Evolutionary conservation across 352 stramenopile species (phyloP).

Genomic region (Phytopythium litorale): DNA sequence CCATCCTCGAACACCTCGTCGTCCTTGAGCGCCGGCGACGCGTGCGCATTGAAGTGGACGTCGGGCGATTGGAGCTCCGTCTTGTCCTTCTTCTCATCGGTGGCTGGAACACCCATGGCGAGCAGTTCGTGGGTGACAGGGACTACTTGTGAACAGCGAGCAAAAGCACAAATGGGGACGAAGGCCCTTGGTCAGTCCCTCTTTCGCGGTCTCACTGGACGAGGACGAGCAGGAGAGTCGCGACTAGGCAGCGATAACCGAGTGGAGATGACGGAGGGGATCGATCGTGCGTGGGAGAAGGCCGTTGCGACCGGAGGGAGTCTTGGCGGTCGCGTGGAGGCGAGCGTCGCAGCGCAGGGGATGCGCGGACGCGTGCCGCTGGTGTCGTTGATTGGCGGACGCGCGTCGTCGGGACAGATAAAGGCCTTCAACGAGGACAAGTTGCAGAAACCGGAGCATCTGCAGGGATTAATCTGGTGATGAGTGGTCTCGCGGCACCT

Average conservation of each 20-base stretch:
- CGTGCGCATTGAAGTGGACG: not conserved
- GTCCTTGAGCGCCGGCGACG: not conserved
- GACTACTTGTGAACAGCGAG: not conserved
- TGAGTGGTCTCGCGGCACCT: not conserved
- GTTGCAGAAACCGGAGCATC: not conserved
- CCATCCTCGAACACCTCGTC: slow-evolving; percentile 21
- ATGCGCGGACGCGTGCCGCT: not conserved
- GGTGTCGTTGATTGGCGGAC: not conserved
- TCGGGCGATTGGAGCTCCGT: not conserved
- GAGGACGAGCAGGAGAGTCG: no score
- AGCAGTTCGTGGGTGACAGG: not conserved
- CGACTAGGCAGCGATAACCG: no score
- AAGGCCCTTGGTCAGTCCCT: not conserved
- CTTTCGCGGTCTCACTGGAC: not conserved
- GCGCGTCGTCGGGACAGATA: not conserved
- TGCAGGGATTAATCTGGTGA: not conserved
- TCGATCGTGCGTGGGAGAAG: not conserved
- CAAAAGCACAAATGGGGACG: not conserved
- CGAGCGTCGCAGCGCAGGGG: not conserved
- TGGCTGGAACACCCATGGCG: not conserved
- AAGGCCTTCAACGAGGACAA: not conserved
- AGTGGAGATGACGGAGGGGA: not conserved
- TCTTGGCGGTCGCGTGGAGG: not conserved
- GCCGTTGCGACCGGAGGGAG: not conserved
- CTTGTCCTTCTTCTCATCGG: not conserved